Conservation (phyloP, 441 rosid species). For the Flueggea neowawraea region DNA sequence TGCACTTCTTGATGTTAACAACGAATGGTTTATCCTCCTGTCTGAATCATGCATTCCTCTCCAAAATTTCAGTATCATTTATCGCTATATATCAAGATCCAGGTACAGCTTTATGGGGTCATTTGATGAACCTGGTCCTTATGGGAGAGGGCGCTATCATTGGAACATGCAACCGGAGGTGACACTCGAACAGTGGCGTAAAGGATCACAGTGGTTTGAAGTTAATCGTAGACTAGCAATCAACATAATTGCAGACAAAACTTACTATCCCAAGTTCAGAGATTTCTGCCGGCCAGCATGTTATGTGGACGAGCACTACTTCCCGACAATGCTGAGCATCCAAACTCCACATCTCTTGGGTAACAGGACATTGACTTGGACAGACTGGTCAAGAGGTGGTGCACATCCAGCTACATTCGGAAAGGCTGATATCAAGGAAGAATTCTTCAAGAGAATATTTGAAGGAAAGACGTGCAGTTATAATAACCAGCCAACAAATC, state of each 20-base stretch:
- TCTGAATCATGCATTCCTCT: conserved; percentile 95
- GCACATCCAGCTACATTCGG: conserved; percentile 89
- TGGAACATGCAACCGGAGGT: conserved; percentile 61
- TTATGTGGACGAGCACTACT: conserved; percentile 95
- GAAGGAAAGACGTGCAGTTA: conserved; percentile 45
- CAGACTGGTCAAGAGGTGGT: conserved; percentile 95
- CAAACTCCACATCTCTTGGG: conserved; percentile 57
- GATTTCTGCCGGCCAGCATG: conserved; percentile 73
- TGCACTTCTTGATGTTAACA: conserved; percentile 84
- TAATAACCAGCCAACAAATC: conserved; percentile 45
- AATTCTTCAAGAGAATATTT: conserved; percentile 46
- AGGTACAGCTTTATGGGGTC: conserved; percentile 74
- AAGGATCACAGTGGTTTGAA: no score
- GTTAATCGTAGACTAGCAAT: conserved; percentile 63
- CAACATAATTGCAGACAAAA: conserved; percentile 51
- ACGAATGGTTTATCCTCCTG: conserved; percentile 89
- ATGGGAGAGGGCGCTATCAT: conserved; percentile 79
- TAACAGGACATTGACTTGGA: conserved; percentile 71
- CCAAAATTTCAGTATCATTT: conserved; percentile 59
- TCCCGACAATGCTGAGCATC: conserved; percentile 82
- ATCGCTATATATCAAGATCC: conserved; percentile 59
- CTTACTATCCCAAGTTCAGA: conserved; percentile 73
- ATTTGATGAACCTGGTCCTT: conserved; percentile 68
- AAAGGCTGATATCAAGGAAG: conserved; percentile 44
- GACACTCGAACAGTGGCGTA: conserved; percentile 74